Base-by-base conservation (phyloP, 257 asterid genomes). In the Solanum bulbocastanum region DNA sequence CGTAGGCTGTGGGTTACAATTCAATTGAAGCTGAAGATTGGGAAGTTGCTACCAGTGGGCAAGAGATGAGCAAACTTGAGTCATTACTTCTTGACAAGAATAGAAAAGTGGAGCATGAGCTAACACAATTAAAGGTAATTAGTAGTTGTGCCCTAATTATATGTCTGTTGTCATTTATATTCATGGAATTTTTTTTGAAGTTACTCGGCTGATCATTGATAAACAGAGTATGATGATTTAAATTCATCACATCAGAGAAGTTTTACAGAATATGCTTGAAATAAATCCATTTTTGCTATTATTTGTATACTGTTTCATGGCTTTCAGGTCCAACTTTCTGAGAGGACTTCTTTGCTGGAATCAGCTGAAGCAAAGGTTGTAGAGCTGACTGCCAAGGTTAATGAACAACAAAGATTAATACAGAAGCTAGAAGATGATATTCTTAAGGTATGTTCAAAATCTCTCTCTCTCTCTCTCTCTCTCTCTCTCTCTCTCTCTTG, bases 21-120 rank as follows among this genome's bases (percentile, higher is more conserved):
- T 95, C 99, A 82, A 97, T 97, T 91, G 99, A 97, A 92, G 99
- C 99, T 90, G 99, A 97, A 94, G 99, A 97, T 86, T 97, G 99
- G 99, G 99, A 97, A 92, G 95, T 93, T 87, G 99, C 99, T 90
- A 96, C 99, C 49, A 92, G 92, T 86, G 99, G 98, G 90, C 99
- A 97, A 93, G 99, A 96, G 93, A 94, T 95, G 98, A 97, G 99
- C 94, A 94, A 96, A 93, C 92, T 97, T 91, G 99, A 97, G 89
- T 93, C 98, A 0, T 90, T 97, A 87, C 99, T 97, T 89, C 98
- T 97, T 84, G 99, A 97, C 92, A 97, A 97, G 93, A 97, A 96
- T 94, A 91, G 99, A 87, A 97, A 97, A 94, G 92, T 97, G 98
- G 99, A 97, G 93, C 98, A 97, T 89, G 98, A 97, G 92, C 90